Percentiles rank a stretch among this genome's conserved stretches.
These are phyloP conservation scores for Chlorociboria aeruginascens DNA, from an alignment of 495 filamentous ascomycete genomes.

Conservation along the genomic window DNA sequence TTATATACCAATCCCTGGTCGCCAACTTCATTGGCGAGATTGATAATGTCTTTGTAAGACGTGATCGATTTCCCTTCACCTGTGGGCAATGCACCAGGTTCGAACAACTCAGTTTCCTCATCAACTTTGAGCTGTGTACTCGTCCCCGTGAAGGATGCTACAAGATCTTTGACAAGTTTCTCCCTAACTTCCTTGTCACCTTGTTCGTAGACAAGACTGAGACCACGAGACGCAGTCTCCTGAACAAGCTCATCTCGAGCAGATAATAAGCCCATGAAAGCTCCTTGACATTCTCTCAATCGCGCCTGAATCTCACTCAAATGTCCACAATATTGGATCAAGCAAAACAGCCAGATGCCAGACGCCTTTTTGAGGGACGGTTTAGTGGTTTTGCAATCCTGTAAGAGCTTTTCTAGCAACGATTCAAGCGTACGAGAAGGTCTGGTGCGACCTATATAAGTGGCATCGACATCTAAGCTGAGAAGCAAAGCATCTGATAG, in stretches of 20 bases:
- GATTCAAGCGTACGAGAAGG: constrained; percentile 37
- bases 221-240: constrained; percentile 83
- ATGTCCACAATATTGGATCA: constrained; percentile 86
- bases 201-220: constrained; percentile 84
- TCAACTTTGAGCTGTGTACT: constrained; percentile 66
- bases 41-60: constrained; percentile 94
- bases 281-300: constrained; percentile 67
- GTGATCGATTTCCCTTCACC: constrained; percentile 81
- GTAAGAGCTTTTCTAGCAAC: constrained; percentile 55
- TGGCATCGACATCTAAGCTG: constrained; percentile 31
- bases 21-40: constrained; percentile 81
- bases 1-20: constrained; percentile 91
- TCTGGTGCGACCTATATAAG: constrained; percentile 20
- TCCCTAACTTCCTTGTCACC: constrained; percentile 70
- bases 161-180: constrained; percentile 73
- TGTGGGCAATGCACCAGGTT: constrained; percentile 83
- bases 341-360: constrained; percentile 81
- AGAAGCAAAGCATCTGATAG: constrained; percentile 41
- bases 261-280: constrained; percentile 76
- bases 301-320: constrained; percentile 54
- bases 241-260: constrained; percentile 90
- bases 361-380: constrained; percentile 80
- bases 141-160: constrained; percentile 74
- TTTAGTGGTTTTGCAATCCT: constrained; percentile 68
- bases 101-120: constrained; percentile 84